Percentiles rank a stretch among this genome's conserved stretches.
These are phyloP conservation scores for Russula dissimulans DNA, from an alignment of 768 basidiomycete species.

Conservation along the genomic window DNA sequence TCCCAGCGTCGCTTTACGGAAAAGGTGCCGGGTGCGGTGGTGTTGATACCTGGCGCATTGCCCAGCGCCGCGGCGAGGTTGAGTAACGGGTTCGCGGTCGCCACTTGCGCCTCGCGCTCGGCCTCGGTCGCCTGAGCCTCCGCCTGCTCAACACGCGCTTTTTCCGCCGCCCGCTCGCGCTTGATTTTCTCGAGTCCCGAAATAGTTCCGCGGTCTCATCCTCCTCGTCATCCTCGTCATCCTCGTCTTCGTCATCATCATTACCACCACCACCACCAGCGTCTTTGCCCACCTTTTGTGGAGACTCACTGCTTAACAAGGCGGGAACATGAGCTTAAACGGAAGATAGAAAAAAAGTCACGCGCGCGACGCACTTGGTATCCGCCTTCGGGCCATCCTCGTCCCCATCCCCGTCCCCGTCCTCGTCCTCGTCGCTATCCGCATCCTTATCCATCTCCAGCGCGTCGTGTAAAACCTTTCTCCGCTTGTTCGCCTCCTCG, in stretches of 20 bases:
- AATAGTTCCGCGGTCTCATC: conserved; percentile 91
- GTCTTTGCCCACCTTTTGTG: conserved; percentile 26
- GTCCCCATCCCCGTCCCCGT: conserved; percentile 31
- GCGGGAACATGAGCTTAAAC: not conserved
- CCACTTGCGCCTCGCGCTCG: conserved; percentile 72
- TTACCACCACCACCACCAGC: conserved; percentile 34
- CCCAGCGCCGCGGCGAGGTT: conserved; percentile 89
- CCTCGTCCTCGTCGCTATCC: conserved; percentile 61
- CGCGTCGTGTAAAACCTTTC: conserved; percentile 82
- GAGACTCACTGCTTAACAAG: not conserved
- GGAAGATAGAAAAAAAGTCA: not conserved
- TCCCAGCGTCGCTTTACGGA: conserved; percentile 93
- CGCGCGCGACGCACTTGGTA: not conserved
- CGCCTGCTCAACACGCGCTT: conserved; percentile 71
- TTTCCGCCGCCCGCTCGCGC: conserved; percentile 90
- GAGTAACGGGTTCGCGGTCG: conserved; percentile 77
- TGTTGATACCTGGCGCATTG: conserved; percentile 62
- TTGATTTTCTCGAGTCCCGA: conserved; percentile 97
- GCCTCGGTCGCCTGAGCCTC: conserved; percentile 51
- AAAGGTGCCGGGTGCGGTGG: conserved; percentile 73
- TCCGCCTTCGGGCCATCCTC: conserved; percentile 19
- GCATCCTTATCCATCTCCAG: conserved; percentile 87
- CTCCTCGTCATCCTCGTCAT: conserved; percentile 59
- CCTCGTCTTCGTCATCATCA: conserved; percentile 44
- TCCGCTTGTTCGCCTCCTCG: conserved; percentile 62